A percentile compares a stretch with the other conserved stretches of the same genome.
phyloP scores from a whole-genome alignment of 345 rosid genomes.

The Aquilaria sinensis region DNA sequence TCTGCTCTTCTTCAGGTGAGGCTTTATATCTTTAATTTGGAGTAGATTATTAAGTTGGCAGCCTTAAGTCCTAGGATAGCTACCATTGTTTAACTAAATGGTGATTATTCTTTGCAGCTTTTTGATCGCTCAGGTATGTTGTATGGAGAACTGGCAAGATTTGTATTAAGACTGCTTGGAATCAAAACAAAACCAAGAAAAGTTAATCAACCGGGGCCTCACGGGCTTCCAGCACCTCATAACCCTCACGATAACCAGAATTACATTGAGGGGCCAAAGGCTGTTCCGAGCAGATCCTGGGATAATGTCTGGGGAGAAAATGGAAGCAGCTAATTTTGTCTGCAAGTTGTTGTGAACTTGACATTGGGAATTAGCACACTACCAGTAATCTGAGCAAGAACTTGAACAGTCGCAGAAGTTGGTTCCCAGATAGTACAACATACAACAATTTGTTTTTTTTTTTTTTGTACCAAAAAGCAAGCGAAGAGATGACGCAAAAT shows the following conservation, averaged over 20 bases:
- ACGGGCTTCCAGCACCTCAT: slow-evolving; percentile 58
- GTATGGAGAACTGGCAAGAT: slow-evolving; percentile 95
- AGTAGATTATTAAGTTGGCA: background rate
- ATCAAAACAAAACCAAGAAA: slow-evolving; percentile 64
- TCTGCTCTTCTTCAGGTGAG: slow-evolving; percentile 87
- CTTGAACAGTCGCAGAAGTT: no score
- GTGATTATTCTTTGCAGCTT: slow-evolving; percentile 45
- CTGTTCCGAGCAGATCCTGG: slow-evolving; percentile 75
- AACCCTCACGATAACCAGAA: slow-evolving; percentile 49
- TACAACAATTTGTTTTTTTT: no score
- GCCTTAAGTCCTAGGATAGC: background rate
- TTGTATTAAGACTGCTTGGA: slow-evolving; percentile 81
- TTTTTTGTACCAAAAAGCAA: no score
- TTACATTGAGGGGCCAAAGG: slow-evolving; percentile 68
- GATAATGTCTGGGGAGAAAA: slow-evolving; percentile 80
- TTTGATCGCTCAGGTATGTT: slow-evolving; percentile 82
- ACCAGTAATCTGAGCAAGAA: no score
- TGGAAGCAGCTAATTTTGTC: slow-evolving; percentile 18
- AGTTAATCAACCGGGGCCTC: slow-evolving; percentile 56
- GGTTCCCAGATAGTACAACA: no score
- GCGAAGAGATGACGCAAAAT: background rate
- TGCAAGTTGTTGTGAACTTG: no score
- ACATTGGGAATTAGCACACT: no score
- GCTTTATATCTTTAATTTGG: slow-evolving; percentile 5
- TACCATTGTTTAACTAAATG: slow-evolving; percentile 5